Conservation (phyloP, 176 grass and related monocot genomes). For the Typha latifolia region DNA sequence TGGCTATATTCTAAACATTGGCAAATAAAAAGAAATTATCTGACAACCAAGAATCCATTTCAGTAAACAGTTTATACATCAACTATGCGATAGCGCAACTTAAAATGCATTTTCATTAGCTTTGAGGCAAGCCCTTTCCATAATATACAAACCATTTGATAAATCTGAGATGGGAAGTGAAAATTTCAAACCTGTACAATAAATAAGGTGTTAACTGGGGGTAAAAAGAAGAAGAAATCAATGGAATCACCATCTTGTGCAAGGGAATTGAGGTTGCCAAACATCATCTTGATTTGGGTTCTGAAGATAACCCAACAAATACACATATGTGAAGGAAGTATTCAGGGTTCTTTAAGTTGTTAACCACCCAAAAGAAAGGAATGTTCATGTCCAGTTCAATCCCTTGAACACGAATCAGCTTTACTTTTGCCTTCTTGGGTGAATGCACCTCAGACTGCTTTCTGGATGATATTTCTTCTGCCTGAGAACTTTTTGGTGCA, state of each 20-base stretch:
- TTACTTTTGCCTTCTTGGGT: conserved; percentile 24
- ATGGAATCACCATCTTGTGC: background rate
- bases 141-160: background rate
- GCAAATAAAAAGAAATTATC: too few relatives aligned
- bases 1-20: too few relatives aligned
- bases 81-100: too few relatives aligned
- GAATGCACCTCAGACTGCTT: background rate
- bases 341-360: conserved; percentile 78
- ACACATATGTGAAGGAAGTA: conserved; percentile 78
- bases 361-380: conserved; percentile 85
- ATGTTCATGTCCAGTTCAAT: conserved; percentile 66
- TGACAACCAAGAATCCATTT: too few relatives aligned
- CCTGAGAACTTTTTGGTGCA: conserved; percentile 1
- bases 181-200: conserved; percentile 15
- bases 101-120: background rate
- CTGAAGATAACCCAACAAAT: conserved; percentile 23
- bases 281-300: conserved; percentile 18
- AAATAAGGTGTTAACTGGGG: conserved; percentile 13
- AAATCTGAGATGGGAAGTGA: background rate
- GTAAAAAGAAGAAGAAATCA: conserved; percentile 24
- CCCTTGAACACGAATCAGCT: conserved; percentile 75
- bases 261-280: background rate
- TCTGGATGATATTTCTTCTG: background rate
- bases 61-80: too few relatives aligned
- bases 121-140: background rate